Conservation (phyloP, 148 eudicot genomes). For the Rhododendron ferrugineum region DNA sequence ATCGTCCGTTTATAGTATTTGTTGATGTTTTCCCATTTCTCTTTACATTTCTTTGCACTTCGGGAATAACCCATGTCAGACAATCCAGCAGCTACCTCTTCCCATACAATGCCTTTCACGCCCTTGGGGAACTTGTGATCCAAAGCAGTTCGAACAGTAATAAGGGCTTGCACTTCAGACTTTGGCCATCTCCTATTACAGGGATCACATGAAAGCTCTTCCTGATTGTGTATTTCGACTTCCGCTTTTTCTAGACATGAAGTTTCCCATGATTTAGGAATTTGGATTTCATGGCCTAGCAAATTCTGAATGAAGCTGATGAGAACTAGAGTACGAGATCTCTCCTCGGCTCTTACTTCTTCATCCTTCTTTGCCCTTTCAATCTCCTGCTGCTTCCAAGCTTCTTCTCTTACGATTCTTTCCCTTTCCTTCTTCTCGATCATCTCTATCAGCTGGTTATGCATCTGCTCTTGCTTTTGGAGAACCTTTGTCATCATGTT, state of each 20-base stretch:
- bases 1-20: conserved; percentile 33
- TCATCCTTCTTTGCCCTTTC: conserved; percentile 32
- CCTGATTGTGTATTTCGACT: conserved; percentile 7
- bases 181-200: conserved; percentile 43
- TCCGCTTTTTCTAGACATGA: conserved; percentile 11
- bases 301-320: conserved; percentile 38
- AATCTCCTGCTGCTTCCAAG: conserved; percentile 41
- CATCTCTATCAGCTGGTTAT: conserved; percentile 39
- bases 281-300: conserved; percentile 22
- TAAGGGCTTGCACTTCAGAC: conserved; percentile 55
- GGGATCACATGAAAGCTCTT: conserved; percentile 12
- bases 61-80: conserved; percentile 40
- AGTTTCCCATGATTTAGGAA: conserved; percentile 5
- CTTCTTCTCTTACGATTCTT: conserved; percentile 41
- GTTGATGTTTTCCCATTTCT: conserved; percentile 57
- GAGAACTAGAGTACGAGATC: conserved; percentile 45
- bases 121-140: conserved; percentile 34
- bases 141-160: conserved; percentile 38
- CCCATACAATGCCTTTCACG: conserved; percentile 41
- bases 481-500: conserved; percentile 31
- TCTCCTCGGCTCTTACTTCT: conserved; percentile 32
- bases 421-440: conserved; percentile 40
- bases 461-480: conserved; percentile 53
- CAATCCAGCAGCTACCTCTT: conserved; percentile 38
- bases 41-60: conserved; percentile 45